A percentile compares a stretch with the other conserved stretches of the same genome.
phyloP scores from a whole-genome alignment of 306 rosid species.

The Glycyrrhiza uralensis region DNA sequence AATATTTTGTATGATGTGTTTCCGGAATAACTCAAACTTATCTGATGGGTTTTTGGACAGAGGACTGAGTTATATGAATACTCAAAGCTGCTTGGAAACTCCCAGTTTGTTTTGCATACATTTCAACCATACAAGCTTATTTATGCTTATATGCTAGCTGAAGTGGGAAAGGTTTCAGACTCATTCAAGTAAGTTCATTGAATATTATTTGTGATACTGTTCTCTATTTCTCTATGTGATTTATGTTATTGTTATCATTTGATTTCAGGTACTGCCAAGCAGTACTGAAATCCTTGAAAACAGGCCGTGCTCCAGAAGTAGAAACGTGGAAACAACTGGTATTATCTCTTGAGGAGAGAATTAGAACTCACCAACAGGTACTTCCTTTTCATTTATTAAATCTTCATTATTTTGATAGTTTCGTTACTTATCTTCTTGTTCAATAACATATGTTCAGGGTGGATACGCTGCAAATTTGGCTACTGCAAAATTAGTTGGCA shows the following conservation, averaged over 20 bases:
- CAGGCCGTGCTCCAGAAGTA: slow-evolving; percentile 81
- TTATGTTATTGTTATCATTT: slow-evolving; percentile 16
- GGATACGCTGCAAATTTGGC: slow-evolving; percentile 80
- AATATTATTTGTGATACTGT: slow-evolving; percentile 9
- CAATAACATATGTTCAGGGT: slow-evolving; percentile 53
- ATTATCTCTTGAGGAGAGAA: slow-evolving; percentile 87
- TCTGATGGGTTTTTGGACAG: slow-evolving; percentile 50
- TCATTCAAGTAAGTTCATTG: slow-evolving; percentile 76
- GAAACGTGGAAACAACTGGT: slow-evolving; percentile 83
- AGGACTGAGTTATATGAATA: slow-evolving; percentile 92
- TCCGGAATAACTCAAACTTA: slow-evolving; percentile 3
- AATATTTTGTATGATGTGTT: background rate
- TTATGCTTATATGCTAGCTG: slow-evolving; percentile 92
- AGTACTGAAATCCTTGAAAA: slow-evolving; percentile 71
- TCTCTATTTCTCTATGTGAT: background rate
- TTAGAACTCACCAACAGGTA: slow-evolving; percentile 86
- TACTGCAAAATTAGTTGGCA: slow-evolving; percentile 75
- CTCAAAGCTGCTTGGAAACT: slow-evolving; percentile 87
- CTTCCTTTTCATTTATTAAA: background rate
- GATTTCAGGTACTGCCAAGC: slow-evolving; percentile 81
- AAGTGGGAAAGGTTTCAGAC: slow-evolving; percentile 88
- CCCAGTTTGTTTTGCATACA: slow-evolving; percentile 81
- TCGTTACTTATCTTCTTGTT: slow-evolving; percentile 10
- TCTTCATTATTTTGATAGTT: background rate
- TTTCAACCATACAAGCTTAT: slow-evolving; percentile 93